These are phyloP conservation scores for Nicotiana knightiana DNA, from an alignment of 257 asterid genomes.

Conservation along the genomic window DNA sequence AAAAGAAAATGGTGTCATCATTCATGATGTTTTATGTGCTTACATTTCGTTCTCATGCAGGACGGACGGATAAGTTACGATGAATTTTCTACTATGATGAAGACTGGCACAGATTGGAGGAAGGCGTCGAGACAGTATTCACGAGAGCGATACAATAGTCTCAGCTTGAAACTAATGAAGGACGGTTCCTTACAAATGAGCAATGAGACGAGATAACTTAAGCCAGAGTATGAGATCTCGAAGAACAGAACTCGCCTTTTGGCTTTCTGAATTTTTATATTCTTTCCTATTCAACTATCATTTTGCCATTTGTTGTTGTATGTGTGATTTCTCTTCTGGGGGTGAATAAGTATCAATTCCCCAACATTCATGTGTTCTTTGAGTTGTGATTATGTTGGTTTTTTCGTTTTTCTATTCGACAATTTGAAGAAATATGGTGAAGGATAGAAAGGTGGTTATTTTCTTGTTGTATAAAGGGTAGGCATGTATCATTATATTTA, in stretches of 20 bases:
- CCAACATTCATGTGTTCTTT: neutral
- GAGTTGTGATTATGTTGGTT: neutral
- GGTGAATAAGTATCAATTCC: neutral
- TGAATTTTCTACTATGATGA: conserved; percentile 46
- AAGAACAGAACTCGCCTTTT: neutral
- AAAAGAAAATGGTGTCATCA: neutral
- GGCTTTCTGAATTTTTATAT: neutral
- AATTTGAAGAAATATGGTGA: neutral
- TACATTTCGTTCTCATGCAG: conserved; percentile 17
- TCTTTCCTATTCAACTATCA: neutral
- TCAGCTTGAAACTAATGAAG: conserved; percentile 41
- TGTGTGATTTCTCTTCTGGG: neutral
- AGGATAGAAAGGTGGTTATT: neutral
- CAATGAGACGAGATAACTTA: conserved; percentile 9
- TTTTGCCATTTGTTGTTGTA: neutral
- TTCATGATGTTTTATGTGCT: neutral
- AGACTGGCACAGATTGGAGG: conserved; percentile 52
- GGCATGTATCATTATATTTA: conserved; percentile 7
- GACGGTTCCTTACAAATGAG: conserved; percentile 32
- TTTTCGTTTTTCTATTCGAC: neutral
- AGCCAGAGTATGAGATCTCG: neutral
- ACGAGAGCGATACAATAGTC: conserved; percentile 43
- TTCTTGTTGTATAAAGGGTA: conserved; percentile 8
- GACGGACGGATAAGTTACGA: conserved; percentile 48
- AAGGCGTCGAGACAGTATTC: conserved; percentile 56